Evolutionary conservation across 352 stramenopile genomes (phyloP), one percentile per base, ranked within the genome.

Genomic region (Phytophthora pinifolia): DNA sequence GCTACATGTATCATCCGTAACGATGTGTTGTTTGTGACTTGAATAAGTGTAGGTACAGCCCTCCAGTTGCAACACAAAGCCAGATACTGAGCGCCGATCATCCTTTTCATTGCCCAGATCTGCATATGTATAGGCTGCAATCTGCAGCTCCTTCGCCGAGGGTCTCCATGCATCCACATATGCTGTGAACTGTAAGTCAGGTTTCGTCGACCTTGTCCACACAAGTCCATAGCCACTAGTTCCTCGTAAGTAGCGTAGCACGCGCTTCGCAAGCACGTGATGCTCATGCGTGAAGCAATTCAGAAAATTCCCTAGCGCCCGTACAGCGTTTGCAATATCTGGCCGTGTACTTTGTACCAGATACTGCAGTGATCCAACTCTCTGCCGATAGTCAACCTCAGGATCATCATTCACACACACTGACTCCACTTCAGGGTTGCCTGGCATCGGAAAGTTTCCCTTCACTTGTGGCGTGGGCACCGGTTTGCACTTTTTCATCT

Each of bases 41-140:
- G 35, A 36, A 6, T 41, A 48, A 1, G 48, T 38, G 5, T 30
- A 56, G 9, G 48, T 48, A 8, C 29, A 56, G 1, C 37, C 33
- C 32, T 56, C 37, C 29, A 56, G 31, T 43, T 48, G 48, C 29
- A 56, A 6, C 4, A 42, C 48, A 36, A 56, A 56, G 6, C 48
- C 37, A 42, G 29, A 36, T 13, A 56, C 27, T 34, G 36, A 42
- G 6, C 48, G 36, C 14, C 48, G 15, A 47, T 55, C 17, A 41
- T 55, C 36, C 22, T 46, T 55, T 41, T 54, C 48, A 47, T 55
- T 55, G n/a, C 34, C 22, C 17, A 53, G 25, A 53, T 53, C 34
- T 44, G 34, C 33, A 13, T 45, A 6, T 54, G 46, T 34, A 44
- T 14, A 53, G 18, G 46, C 46, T 9, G 20, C 35, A 37, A 54